Percentiles rank a stretch among this genome's conserved stretches.
These are phyloP conservation scores for Craspedostauros australis DNA, from an alignment of 108 stramenopile species.

Conservation along the genomic window DNA sequence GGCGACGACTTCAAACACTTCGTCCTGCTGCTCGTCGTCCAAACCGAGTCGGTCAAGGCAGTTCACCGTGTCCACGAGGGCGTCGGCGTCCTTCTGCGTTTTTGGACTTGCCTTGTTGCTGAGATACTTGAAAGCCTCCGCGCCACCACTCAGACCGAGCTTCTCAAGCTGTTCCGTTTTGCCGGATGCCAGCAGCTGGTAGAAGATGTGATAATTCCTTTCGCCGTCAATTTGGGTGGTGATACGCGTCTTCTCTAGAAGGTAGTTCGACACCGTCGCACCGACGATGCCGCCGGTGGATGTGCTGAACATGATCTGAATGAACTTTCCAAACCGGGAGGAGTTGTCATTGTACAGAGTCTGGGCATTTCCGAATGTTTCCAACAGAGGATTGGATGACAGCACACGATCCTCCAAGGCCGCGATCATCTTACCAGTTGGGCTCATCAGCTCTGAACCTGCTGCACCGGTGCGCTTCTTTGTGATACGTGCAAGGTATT, in stretches of 20 bases:
- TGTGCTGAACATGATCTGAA: slow-evolving; percentile 78
- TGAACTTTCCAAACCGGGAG: slow-evolving; percentile 91
- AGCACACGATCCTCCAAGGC: slow-evolving; percentile 84
- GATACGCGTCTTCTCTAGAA: slow-evolving; percentile 93
- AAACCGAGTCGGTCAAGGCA: slow-evolving; percentile 73
- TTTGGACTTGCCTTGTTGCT: slow-evolving; percentile 36
- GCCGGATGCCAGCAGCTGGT: slow-evolving; percentile 83
- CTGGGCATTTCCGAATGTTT: slow-evolving; percentile 88
- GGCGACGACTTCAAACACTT: slow-evolving; percentile 71
- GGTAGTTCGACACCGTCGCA: slow-evolving; percentile 81
- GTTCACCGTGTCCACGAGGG: slow-evolving; percentile 55
- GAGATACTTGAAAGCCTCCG: slow-evolving; percentile 59
- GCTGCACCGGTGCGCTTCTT: slow-evolving; percentile 16
- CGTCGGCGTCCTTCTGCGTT: slow-evolving; percentile 44
- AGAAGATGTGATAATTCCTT: slow-evolving; percentile 98
- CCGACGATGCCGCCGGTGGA: slow-evolving; percentile 67
- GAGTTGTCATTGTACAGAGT: slow-evolving; percentile 90
- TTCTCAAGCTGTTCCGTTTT: slow-evolving; percentile 38
- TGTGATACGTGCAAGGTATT: slow-evolving; percentile 86
- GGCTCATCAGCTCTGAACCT: slow-evolving; percentile 4
- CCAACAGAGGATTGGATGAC: slow-evolving; percentile 88
- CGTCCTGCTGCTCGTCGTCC: slow-evolving; percentile 38
- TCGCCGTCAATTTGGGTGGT: slow-evolving; percentile 87
- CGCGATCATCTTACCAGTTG: slow-evolving; percentile 36
- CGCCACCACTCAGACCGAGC: slow-evolving; percentile 47